These are phyloP conservation scores for Drosera capensis DNA, from an alignment of 148 eudicot species.

Conservation along the genomic window DNA sequence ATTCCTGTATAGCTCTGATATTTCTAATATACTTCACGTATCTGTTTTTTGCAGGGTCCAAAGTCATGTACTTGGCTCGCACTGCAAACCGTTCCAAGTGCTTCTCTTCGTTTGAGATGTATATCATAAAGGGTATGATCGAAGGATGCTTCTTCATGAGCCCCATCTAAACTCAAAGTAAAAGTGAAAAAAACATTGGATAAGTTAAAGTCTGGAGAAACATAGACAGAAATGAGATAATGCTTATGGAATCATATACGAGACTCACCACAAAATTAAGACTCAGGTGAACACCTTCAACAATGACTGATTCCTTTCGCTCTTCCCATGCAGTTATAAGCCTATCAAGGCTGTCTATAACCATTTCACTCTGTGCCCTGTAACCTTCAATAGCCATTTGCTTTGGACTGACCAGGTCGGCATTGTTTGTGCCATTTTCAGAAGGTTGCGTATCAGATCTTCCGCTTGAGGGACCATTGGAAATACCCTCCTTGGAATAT, in stretches of 20 bases:
- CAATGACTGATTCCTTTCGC: slow-evolving; percentile 82
- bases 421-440: slow-evolving; percentile 19
- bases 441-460: slow-evolving; percentile 23
- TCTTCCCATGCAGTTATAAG: slow-evolving; percentile 94
- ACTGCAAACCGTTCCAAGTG: slow-evolving; percentile 96
- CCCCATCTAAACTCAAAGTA: slow-evolving; percentile 66
- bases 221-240: not conserved
- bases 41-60: slow-evolving; percentile 84
- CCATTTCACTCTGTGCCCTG: slow-evolving; percentile 99
- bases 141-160: slow-evolving; percentile 99
- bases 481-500: slow-evolving; percentile 24
- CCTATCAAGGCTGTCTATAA: slow-evolving; percentile 92
- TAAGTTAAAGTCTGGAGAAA: not conserved
- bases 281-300: slow-evolving; percentile 97
- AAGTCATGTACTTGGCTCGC: slow-evolving; percentile 93
- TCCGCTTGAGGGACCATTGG: slow-evolving; percentile 20
- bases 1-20: slow-evolving; percentile 84
- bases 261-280: slow-evolving; percentile 83
- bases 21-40: slow-evolving; percentile 87
- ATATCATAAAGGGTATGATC: slow-evolving; percentile 90
- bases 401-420: slow-evolving; percentile 50
- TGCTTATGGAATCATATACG: not conserved
- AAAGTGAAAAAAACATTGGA: slow-evolving; percentile 2
- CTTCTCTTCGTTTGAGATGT: slow-evolving; percentile 83
- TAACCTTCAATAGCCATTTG: slow-evolving; percentile 95